These are phyloP conservation scores for Mycena maculata DNA, from an alignment of 768 basidiomycete species.

Conservation along the genomic window DNA sequence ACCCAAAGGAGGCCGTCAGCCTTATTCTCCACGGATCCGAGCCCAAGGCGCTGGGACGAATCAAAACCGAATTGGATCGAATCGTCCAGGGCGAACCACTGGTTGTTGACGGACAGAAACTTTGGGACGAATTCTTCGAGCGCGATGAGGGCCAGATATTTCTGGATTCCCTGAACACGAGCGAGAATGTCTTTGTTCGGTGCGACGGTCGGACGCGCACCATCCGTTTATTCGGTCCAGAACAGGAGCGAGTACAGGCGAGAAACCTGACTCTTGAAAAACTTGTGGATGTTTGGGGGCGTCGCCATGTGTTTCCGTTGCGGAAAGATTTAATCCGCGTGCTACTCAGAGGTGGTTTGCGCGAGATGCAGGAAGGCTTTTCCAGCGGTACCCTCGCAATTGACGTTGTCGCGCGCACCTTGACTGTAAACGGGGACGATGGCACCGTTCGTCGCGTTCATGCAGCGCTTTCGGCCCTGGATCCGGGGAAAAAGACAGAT, in stretches of 20 bases:
- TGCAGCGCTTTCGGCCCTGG: slow-evolving; percentile 36
- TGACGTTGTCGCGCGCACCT: slow-evolving; percentile 53
- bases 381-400: slow-evolving; percentile 56
- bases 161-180: slow-evolving; percentile 51
- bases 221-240: slow-evolving; percentile 55
- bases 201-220: slow-evolving; percentile 52
- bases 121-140: slow-evolving; percentile 65
- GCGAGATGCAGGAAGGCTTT: slow-evolving; percentile 50
- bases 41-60: slow-evolving; percentile 46
- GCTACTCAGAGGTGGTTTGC: slow-evolving; percentile 54
- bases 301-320: slow-evolving; percentile 51
- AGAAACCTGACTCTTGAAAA: slow-evolving; percentile 47
- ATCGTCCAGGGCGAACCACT: slow-evolving; percentile 55
- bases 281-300: slow-evolving; percentile 52
- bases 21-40: slow-evolving; percentile 55
- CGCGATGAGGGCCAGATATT: slow-evolving; percentile 51
- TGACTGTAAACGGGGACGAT: slow-evolving; percentile 56
- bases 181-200: slow-evolving; percentile 50
- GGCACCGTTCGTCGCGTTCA: slow-evolving; percentile 45
- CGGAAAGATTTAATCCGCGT: slow-evolving; percentile 46
- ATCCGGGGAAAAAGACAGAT: slow-evolving; percentile 13
- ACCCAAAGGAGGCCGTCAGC: slow-evolving; percentile 43
- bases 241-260: slow-evolving; percentile 44
- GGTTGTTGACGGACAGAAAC: slow-evolving; percentile 40
- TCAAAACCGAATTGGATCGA: slow-evolving; percentile 51